These are phyloP conservation scores for Achaetomium macrosporum DNA, from an alignment of 2,329 filamentous ascomycete species.

Conservation along the genomic window DNA sequence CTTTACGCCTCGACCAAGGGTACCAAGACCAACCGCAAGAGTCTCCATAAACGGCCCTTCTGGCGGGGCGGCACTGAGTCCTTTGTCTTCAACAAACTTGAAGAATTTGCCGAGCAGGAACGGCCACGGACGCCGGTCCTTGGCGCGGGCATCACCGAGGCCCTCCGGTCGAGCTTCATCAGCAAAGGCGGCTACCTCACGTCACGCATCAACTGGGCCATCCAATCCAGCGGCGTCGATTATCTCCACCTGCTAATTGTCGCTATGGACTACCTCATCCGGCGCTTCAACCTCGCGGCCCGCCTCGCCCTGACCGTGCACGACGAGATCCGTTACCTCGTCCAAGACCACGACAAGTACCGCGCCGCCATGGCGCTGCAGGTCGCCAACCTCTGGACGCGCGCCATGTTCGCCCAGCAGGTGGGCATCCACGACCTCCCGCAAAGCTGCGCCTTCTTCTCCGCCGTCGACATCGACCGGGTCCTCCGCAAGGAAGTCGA, in stretches of 20 bases:
- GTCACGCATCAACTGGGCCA: conserved; percentile 97
- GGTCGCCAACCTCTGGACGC: conserved; percentile 90
- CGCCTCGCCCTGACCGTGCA: conserved; percentile 91
- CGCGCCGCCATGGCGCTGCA: conserved; percentile 88
- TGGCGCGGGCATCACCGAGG: conserved; percentile 92
- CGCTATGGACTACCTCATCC: conserved; percentile 86
- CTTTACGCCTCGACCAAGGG: conserved; percentile 90
- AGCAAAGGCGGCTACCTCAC: conserved; percentile 90
- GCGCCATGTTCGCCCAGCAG: conserved; percentile 95
- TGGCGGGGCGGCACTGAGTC: conserved; percentile 97
- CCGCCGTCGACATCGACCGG: conserved; percentile 88
- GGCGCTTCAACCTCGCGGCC: conserved; percentile 77
- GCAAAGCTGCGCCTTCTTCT: conserved; percentile 92
- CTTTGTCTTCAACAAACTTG: conserved; percentile 96
- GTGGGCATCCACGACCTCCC: conserved; percentile 93
- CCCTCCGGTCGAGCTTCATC: conserved; percentile 81
- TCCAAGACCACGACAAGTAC: conserved; percentile 80
- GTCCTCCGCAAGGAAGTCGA: conserved; percentile 97
- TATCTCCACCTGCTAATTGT: conserved; percentile 93
- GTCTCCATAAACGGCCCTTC: conserved; percentile 68
- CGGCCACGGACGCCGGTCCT: conserved; percentile 84
- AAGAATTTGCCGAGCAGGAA: conserved; percentile 96
- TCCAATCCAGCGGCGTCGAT: conserved; percentile 94
- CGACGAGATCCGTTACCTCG: conserved; percentile 93
- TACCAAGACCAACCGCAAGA: conserved; percentile 69